Evolutionary conservation across 495 filamentous ascomycete species (phyloP), one percentile per base, ranked within the genome.

Genomic region (Oleoguttula mirabilis): DNA sequence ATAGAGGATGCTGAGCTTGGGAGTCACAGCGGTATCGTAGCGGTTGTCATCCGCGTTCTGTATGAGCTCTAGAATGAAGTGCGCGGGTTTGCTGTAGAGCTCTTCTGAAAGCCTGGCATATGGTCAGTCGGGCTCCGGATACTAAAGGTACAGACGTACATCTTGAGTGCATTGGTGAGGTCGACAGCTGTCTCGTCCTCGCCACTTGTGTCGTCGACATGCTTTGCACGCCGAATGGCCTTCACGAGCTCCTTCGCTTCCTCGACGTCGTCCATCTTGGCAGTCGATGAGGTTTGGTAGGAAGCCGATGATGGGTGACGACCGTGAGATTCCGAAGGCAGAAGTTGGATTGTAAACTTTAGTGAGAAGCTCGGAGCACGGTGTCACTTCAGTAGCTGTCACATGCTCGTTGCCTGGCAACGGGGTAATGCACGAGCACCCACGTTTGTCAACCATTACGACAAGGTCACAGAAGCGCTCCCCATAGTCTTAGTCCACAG

Each of bases 11-110:
- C 22, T 25, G 11, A 55, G 42, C 21, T 36, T 21, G 3, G 48
- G 31, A 21, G 21, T 20, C 6, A 10, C 25, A 5, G 10, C 34
- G 6, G 22, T 10, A 30, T 12, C 16, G 36, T 55, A 55, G 1
- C 23, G 36, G 32, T 51, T 51, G 22, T 55, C 51, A 21, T 55
- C 51, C 1, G 48, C 51, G 34, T 55, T 55, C 25, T 55, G 51
- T 14, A 55, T 39, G 11, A 55, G 38, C 22, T 55, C 51, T 2
- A 43, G 35, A 11, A 55, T 32, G 43, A 51, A 55, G 20, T 38
- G 45, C 4, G 51, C 50, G 7, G 45, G 36, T 14, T 38, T 45
- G 10, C 24, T 25, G 39, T 53, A 49, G 1, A 49, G 36, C 24
- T 53, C 32, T 20, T 35, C 36, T 2, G 50, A 48, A 16, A 41